Evolutionary conservation across 2,329 filamentous ascomycete genomes (phyloP).

Genomic region (Xylariales sp.): DNA sequence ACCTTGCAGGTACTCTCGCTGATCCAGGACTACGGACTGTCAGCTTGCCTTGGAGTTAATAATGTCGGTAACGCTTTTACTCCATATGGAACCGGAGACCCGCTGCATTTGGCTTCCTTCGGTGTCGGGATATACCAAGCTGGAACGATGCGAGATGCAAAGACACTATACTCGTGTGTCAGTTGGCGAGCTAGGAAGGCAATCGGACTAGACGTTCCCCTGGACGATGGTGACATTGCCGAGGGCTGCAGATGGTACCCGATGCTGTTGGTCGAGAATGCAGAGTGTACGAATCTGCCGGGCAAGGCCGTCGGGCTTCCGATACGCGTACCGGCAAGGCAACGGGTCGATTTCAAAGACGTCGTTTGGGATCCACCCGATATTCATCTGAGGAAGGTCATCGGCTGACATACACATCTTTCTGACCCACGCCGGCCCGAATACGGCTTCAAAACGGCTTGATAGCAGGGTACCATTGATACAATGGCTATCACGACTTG

Average conservation of each 20-base stretch:
- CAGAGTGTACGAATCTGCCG: slow-evolving; percentile 16
- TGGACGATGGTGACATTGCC: slow-evolving; percentile 10
- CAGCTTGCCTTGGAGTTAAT: slow-evolving; percentile 61
- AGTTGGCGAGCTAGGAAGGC: slow-evolving; percentile 30
- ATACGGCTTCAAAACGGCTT: too few relatives aligned
- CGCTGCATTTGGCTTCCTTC: slow-evolving; percentile 56
- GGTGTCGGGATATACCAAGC: slow-evolving; percentile 65
- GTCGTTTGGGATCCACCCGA: slow-evolving; percentile 36
- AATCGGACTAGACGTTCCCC: slow-evolving; percentile 22
- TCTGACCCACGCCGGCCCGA: too few relatives aligned
- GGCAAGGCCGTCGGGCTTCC: slow-evolving; percentile 9
- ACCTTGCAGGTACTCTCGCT: slow-evolving; percentile 59
- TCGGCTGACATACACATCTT: too few relatives aligned
- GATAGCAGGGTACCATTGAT: too few relatives aligned
- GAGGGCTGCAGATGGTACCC: slow-evolving; percentile 17
- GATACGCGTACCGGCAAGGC: slow-evolving; percentile 22
- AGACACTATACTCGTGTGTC: slow-evolving; percentile 45
- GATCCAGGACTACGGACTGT: slow-evolving; percentile 52
- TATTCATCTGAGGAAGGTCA: slow-evolving; percentile 18
- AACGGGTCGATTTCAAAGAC: slow-evolving; percentile 27
- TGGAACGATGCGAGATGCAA: slow-evolving; percentile 54
- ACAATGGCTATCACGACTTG: too few relatives aligned
- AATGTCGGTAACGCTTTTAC: slow-evolving; percentile 75
- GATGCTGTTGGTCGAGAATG: slow-evolving; percentile 25
- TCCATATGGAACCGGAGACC: slow-evolving; percentile 63